phyloP scores from a whole-genome alignment of 1,284 basidiomycete genomes.

The Vanrija sp. region DNA sequence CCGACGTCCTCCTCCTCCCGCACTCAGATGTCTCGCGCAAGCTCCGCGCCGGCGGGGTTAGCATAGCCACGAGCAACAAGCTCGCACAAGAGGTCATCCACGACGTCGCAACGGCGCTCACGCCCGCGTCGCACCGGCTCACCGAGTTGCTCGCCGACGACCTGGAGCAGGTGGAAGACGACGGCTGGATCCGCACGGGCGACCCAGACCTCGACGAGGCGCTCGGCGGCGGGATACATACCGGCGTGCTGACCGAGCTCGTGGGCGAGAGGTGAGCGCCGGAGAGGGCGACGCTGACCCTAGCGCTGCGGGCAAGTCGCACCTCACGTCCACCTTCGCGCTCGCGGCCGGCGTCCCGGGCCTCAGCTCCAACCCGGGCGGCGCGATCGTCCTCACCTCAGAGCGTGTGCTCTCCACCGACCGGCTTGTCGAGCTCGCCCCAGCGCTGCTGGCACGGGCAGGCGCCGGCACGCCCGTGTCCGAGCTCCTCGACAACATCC shows the following conservation, averaged over 20 bases:
- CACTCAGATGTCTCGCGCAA: slow-evolving; percentile 34
- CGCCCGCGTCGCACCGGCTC: slow-evolving; percentile 19
- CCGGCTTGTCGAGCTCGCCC: slow-evolving; percentile 52
- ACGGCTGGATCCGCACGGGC: slow-evolving; percentile 56
- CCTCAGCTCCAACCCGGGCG: slow-evolving; percentile 53
- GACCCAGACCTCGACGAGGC: slow-evolving; percentile 61
- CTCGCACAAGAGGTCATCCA: slow-evolving; percentile 21
- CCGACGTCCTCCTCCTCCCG: slow-evolving; percentile 43
- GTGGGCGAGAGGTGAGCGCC: slow-evolving; percentile 72
- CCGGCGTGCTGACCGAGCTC: slow-evolving; percentile 76
- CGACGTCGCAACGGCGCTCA: slow-evolving; percentile 23
- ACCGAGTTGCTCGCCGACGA: slow-evolving; percentile 18
- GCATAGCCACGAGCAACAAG: slow-evolving; percentile 6
- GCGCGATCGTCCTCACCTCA: slow-evolving; percentile 69
- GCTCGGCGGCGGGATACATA: slow-evolving; percentile 69
- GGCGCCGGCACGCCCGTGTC: slow-evolving; percentile 1
- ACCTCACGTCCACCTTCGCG: slow-evolving; percentile 72
- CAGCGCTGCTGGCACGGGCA: slow-evolving; percentile 23
- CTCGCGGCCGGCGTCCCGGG: slow-evolving; percentile 66
- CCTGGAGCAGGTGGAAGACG: neutral
- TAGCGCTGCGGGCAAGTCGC: slow-evolving; percentile 84
- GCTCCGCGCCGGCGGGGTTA: slow-evolving; percentile 22
- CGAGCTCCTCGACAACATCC: slow-evolving; percentile 60
- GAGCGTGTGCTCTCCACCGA: slow-evolving; percentile 66
- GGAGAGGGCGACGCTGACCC: slow-evolving; percentile 1